These are phyloP conservation scores for Barnettozyma vustinii DNA, from an alignment of 805 yeast genomes.

Conservation along the genomic window DNA sequence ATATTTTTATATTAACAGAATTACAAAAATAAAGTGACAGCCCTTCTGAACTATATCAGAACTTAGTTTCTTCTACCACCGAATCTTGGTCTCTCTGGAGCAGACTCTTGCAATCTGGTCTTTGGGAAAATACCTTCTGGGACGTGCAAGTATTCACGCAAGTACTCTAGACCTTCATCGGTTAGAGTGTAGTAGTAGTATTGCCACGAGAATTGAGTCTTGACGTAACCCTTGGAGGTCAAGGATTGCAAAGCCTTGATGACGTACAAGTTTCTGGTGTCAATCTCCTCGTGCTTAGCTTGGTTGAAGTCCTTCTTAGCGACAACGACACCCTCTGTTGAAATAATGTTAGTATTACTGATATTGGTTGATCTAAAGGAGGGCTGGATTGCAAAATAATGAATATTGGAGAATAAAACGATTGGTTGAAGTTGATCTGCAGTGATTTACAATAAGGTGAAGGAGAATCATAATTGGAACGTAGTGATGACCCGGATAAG, in stretches of 20 bases:
- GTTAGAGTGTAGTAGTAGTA: constrained; percentile 99
- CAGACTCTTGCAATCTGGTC: constrained; percentile 93
- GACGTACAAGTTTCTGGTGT: constrained; percentile 94
- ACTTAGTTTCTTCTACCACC: constrained; percentile 39
- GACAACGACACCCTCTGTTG: constrained; percentile 95
- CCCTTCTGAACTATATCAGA: constrained; percentile 6
- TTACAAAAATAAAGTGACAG: constrained; percentile 14
- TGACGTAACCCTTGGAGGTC: constrained; percentile 97
- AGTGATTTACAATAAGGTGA: no score
- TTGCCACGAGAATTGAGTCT: constrained; percentile 99
- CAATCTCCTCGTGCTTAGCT: constrained; percentile 97
- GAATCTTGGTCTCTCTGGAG: constrained; percentile 70
- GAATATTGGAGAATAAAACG: no score
- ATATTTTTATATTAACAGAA: constrained; percentile 19
- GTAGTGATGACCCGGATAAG: no score
- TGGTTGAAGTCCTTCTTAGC: constrained; percentile 99
- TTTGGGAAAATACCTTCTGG: constrained; percentile 98
- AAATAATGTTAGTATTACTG: constrained; percentile 32
- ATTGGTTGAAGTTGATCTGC: no score
- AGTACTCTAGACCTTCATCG: constrained; percentile 98
- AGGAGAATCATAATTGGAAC: no score
- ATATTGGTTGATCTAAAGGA: background rate
- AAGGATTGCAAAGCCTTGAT: constrained; percentile 99
- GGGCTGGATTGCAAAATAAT: background rate
- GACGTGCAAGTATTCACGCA: constrained; percentile 96